A percentile compares a stretch with the other conserved stretches of the same genome.
Conservation (phyloP, 2,329 filamentous ascomycete species). For the Decorospora gaudefroyi region DNA sequence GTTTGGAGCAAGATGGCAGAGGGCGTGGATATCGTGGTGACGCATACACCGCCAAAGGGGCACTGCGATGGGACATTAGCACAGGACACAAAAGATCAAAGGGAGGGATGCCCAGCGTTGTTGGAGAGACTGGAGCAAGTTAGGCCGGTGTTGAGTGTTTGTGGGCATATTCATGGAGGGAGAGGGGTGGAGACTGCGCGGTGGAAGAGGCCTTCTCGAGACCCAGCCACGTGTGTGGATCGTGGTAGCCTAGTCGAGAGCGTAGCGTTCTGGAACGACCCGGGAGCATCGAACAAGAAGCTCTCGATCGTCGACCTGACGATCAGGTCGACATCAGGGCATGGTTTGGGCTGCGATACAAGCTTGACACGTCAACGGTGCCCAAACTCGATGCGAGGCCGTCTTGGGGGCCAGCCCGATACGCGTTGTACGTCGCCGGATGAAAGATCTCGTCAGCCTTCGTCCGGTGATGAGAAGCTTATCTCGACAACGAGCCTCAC, state of each 20-base stretch:
- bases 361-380: constrained; percentile 34
- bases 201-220: constrained; percentile 49
- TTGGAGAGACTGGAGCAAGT: constrained; percentile 62
- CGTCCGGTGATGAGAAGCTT: constrained; percentile 28
- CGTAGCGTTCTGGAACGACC: constrained; percentile 62
- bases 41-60: constrained; percentile 68
- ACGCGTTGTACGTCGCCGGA: constrained; percentile 3
- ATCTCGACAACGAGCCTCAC: constrained; percentile 30
- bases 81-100: constrained; percentile 25
- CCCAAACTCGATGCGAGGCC: constrained; percentile 16
- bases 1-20: constrained; percentile 67
- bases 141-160: constrained; percentile 67
- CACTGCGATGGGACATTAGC: constrained; percentile 60
- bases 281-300: constrained; percentile 62
- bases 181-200: constrained; percentile 65
- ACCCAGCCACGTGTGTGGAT: constrained; percentile 4
- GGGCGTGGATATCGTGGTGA: constrained; percentile 68
- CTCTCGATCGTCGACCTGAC: constrained; percentile 67
- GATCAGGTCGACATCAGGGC: constrained; percentile 41
- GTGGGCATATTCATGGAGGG: constrained; percentile 72
- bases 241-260: constrained; percentile 51
- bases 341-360: constrained; percentile 38
- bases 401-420: constrained; percentile 28
- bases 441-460: constrained; percentile 14
- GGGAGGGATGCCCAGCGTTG: constrained; percentile 65